Evolutionary conservation across 495 filamentous ascomycete species (phyloP).

Genomic region (Penicillium cataractarum): DNA sequence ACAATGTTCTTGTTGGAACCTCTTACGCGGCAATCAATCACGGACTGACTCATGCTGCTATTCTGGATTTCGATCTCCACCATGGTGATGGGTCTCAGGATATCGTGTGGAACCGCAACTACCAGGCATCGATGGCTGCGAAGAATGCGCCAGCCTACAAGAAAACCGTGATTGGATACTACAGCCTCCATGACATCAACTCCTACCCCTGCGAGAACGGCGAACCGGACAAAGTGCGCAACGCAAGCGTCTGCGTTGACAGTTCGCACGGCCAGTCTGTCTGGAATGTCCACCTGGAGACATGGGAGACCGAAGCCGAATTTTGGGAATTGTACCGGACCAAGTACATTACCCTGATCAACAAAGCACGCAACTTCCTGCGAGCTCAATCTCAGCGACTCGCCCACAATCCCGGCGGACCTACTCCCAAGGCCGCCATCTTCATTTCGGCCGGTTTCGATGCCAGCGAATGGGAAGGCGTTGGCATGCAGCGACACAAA

Average conservation of each 20-base stretch:
- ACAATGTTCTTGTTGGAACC: constrained; percentile 97
- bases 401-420: constrained; percentile 51
- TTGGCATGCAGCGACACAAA: constrained; percentile 90
- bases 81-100: constrained; percentile 95
- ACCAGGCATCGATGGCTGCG: constrained; percentile 54
- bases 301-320: constrained; percentile 77
- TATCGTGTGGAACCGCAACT: constrained; percentile 87
- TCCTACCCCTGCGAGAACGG: constrained; percentile 93
- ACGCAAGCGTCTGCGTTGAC: constrained; percentile 89
- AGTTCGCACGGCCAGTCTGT: constrained; percentile 89
- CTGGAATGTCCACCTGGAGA: constrained; percentile 93
- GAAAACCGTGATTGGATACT: constrained; percentile 89
- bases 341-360: constrained; percentile 72
- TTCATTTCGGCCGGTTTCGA: constrained; percentile 97
- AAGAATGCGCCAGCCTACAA: constrained; percentile 71
- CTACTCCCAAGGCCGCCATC: constrained; percentile 75
- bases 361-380: constrained; percentile 79
- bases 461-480: constrained; percentile 90
- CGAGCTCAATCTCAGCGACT: constrained; percentile 66
- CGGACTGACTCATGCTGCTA: constrained; percentile 90
- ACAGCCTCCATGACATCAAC: constrained; percentile 96
- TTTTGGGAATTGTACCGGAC: constrained; percentile 88
- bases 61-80: constrained; percentile 95
- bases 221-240: constrained; percentile 85
- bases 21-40: constrained; percentile 81